Evolutionary conservation across 2,329 filamentous ascomycete species (phyloP).

Genomic region (Pestalotiopsis sp.): DNA sequence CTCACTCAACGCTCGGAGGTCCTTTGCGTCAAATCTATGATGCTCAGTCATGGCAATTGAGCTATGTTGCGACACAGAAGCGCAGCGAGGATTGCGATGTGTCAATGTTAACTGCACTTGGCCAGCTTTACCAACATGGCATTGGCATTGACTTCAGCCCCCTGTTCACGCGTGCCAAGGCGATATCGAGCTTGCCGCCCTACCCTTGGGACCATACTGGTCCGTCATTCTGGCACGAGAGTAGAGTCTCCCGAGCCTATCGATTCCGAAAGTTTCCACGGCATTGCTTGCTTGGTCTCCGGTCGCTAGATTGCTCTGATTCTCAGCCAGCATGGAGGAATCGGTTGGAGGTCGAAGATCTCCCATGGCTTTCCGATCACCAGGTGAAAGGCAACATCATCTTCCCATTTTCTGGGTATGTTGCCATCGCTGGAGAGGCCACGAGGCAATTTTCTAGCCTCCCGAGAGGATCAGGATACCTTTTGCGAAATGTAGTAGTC

Average conservation of each 20-base stretch:
- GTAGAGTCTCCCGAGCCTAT: conserved; percentile 22
- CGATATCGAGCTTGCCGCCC: conserved; percentile 19
- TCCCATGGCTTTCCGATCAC: conserved; percentile 50
- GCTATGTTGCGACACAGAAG: neutral
- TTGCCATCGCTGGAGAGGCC: conserved; percentile 47
- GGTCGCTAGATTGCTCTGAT: conserved; percentile 30
- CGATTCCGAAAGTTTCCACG: conserved; percentile 21
- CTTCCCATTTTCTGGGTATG: conserved; percentile 45
- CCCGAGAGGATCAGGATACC: neutral
- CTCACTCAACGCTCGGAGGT: neutral
- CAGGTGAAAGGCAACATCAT: conserved; percentile 39
- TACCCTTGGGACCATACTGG: conserved; percentile 27
- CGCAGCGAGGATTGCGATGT: neutral
- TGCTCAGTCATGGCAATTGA: neutral
- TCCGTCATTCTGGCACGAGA: conserved; percentile 24
- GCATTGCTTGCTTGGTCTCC: conserved; percentile 33
- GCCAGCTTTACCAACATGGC: conserved; percentile 2
- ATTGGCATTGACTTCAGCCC: neutral
- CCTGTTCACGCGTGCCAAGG: neutral
- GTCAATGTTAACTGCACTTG: neutral
- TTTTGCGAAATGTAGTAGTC: neutral
- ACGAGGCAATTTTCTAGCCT: conserved; percentile 18
- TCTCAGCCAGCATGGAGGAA: conserved; percentile 44
- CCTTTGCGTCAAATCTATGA: neutral
- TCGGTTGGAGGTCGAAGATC: conserved; percentile 37